Base-by-base conservation (phyloP, 2,329 filamentous ascomycete genomes). In the Fusarium floridanum region DNA sequence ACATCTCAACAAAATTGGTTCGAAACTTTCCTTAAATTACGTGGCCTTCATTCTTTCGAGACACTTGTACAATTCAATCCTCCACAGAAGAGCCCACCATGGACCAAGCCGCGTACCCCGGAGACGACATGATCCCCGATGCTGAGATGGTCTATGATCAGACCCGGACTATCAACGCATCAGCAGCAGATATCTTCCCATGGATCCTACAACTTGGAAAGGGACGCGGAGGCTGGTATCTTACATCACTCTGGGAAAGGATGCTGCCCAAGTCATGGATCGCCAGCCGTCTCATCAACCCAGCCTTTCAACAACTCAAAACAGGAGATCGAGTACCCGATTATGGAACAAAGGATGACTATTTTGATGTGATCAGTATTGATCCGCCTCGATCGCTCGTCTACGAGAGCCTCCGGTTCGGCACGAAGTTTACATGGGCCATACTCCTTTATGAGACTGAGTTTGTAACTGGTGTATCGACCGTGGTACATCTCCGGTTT, bases 371-470 rank as follows among this genome's bases (percentile, higher is more conserved):
- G 1, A 8, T 39, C 22, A 39, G 56, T 17, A 27, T 59, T 39
- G 22, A 39, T 9, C 22, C 10, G 3, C 56, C 34, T 27, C 20
- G 34, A 6, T 16, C 56, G 9, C 34, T 59, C 7, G 34, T 59
- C 10, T 59, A 39, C 8, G 22, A 59, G 27, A 59, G 56, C 56
- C 22, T 39, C 3, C 22, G 56, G 20, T 39, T 59, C 16, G 34
- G 34, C 56, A 59, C 56, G n/a, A 59, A 59, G 34, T 20, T 59
- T 39, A 39, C 56, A 37, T 59, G 56, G 22, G 34, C 56, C 16
- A 59, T 39, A 10, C 56, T 59, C 5, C 20, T 59, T 37, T 34
- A 59, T 9, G 53, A 56, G 53, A 22, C 53, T 10, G 56, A 39
- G 5, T n/a, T 22, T 5, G 6, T 22, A 24, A 24, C 20, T 59